Conservation (phyloP, 352 stramenopile species). For the Thraustotheca clavata region DNA sequence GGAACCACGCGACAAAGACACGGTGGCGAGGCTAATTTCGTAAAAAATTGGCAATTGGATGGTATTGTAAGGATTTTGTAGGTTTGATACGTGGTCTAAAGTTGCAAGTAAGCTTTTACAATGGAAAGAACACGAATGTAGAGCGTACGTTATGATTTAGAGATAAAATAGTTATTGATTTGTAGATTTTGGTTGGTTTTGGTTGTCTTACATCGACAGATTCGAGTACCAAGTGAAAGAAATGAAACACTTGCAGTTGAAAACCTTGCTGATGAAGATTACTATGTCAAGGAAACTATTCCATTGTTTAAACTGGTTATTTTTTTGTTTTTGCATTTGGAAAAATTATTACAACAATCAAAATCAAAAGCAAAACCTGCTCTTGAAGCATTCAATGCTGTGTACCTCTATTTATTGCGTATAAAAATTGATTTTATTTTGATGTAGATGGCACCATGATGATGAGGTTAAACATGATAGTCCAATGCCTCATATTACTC, state of each 20-base stretch:
- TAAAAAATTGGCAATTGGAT: neutral
- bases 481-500: slow-evolving; percentile 47
- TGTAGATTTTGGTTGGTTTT: slow-evolving; percentile 68
- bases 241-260: slow-evolving; percentile 11
- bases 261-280: slow-evolving; percentile 47
- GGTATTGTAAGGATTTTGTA: neutral
- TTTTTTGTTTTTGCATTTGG: slow-evolving; percentile 73
- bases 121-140: slow-evolving; percentile 75
- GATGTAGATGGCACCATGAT: neutral
- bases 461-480: slow-evolving; percentile 24
- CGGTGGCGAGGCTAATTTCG: neutral
- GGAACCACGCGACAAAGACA: neutral
- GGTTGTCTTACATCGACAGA: slow-evolving; percentile 65
- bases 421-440: neutral
- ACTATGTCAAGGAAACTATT: slow-evolving; percentile 39
- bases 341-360: slow-evolving; percentile 28
- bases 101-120: slow-evolving; percentile 51
- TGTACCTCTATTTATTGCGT: slow-evolving; percentile 29
- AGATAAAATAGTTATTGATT: neutral
- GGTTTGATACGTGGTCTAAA: slow-evolving; percentile 45
- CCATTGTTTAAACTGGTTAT: slow-evolving; percentile 70
- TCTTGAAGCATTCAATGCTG: slow-evolving; percentile 66
- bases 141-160: slow-evolving; percentile 27
- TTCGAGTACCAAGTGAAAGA: slow-evolving; percentile 32
- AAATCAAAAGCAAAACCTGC: slow-evolving; percentile 57